Percentiles rank a stretch among this genome's conserved stretches.
These are phyloP conservation scores for Zygotorulaspora danielsina DNA, from an alignment of 805 yeast genomes.

Conservation along the genomic window DNA sequence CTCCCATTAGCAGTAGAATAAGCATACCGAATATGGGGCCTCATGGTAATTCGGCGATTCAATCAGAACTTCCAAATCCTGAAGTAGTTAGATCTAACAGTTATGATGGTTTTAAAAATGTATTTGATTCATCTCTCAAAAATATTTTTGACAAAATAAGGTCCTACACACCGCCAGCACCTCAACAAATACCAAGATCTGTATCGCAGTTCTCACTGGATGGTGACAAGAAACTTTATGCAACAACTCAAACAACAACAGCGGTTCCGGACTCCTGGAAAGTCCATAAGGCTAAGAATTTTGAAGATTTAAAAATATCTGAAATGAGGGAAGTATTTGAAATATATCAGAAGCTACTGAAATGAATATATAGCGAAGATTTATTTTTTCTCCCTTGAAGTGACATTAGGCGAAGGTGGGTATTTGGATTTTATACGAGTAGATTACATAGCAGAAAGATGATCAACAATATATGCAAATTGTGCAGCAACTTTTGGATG, in stretches of 20 bases:
- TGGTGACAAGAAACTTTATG: slow-evolving; percentile 8
- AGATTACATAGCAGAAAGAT: slow-evolving; percentile 13
- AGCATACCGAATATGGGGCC: slow-evolving; percentile 16
- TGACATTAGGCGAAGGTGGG: too few relatives aligned
- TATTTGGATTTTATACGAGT: too few relatives aligned
- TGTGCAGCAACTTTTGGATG: slow-evolving; percentile 13
- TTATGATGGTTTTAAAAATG: slow-evolving; percentile 28
- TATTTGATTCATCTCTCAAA: slow-evolving; percentile 31
- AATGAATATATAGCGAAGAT: slow-evolving; percentile 7
- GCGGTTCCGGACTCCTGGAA: slow-evolving; percentile 22
- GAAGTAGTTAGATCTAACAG: slow-evolving; percentile 24
- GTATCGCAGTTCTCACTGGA: slow-evolving; percentile 19
- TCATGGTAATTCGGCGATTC: background rate
- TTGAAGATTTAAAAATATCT: slow-evolving; percentile 31
- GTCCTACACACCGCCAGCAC: slow-evolving; percentile 31
- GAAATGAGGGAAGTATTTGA: slow-evolving; percentile 31
- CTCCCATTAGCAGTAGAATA: slow-evolving; percentile 22
- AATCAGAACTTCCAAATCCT: slow-evolving; percentile 13
- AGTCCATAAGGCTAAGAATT: slow-evolving; percentile 21
- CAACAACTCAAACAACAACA: slow-evolving; percentile 6
- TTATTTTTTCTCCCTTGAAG: background rate
- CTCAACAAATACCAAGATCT: slow-evolving; percentile 19
- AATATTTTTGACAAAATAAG: slow-evolving; percentile 32
- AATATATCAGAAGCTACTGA: slow-evolving; percentile 26
- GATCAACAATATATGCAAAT: slow-evolving; percentile 13